Base-by-base conservation (phyloP, 1,284 basidiomycete species). In the Pyrrhoderma lamaoense region DNA sequence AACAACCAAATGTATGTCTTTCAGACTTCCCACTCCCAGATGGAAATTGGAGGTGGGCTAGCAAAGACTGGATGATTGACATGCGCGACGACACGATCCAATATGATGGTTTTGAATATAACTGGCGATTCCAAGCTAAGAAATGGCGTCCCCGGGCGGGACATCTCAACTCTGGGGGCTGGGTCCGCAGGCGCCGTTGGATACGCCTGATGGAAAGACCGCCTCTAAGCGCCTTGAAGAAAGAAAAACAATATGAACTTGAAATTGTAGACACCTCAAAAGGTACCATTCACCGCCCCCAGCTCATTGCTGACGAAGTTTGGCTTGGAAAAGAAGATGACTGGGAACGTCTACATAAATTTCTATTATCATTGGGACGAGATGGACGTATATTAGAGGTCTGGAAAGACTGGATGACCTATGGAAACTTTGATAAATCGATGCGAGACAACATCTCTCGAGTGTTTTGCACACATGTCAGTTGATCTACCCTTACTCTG, bases 21-120 rank as follows among this genome's bases (percentile, higher is more conserved):
- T 64, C 67, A 3, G 75, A 77, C 46, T 90, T 84, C 58, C 82
- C 85, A n/a, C 74, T 90, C 21, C 88, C 87, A 1, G 85, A 89
- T 58, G 86, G 85, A 21, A 77, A 74, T 9, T 90, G 88, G 88
- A 73, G 67, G 42, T 90, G 87, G 87, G 79, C 88, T 2, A 87
- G 85, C 35, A 74, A 75, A 34, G 67, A 75, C 5, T 90, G 87
- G 87, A 85, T 90, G 84, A 79, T 89, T 53, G 88, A 90, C 67
- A 90, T 90, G 87, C 81, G 82, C 37, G 79, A 85, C 56, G 85
- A 84, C 45, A 75, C 82, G 59, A 82, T 89, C 3, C 82, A 87
- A 59, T 75, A 85, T 57, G 87, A 90, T 58, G 87, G 87, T 37
- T 90, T 89, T 57, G 84, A 90, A 64, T 90, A 90, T 67, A 89